Evolutionary conservation across 2,329 filamentous ascomycete genomes (phyloP), one percentile per base, ranked within the genome.

Genomic region (Macroventuria anomochaeta): DNA sequence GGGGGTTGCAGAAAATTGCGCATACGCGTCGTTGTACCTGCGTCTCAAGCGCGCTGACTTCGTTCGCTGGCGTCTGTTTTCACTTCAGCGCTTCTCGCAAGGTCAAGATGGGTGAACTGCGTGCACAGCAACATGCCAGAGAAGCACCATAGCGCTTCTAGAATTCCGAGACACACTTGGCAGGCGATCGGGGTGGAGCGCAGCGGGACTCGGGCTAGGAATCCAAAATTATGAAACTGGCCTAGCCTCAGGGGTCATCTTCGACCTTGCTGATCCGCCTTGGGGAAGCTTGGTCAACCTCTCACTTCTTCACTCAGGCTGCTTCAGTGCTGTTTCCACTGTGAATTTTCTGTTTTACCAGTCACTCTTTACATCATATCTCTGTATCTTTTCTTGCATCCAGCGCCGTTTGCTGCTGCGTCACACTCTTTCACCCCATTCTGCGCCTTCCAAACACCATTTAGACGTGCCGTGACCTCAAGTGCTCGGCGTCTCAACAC

Each of bases 281-380:
- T 66, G 61, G 57, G 48, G 62, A 62, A 55, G 60, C 62, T 65
- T 66, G 62, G 53, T 53, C 32, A 43, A 55, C 60, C 54, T 58
- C 61, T 61, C 59, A 60, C 65, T 68, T 61, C 52, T 68, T 70
- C 63, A 66, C 64, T 65, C 64, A 57, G 53, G 59, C 61, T 67
- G 67, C 65, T 56, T 74, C 69, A 69, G 62, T 62, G 54, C 55
- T 60, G 64, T 73, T 70, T 69, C 64, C 62, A 61, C 60, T 55
- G 53, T 58, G 60, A 38, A 54, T 54, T 63, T 65, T 62, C 56
- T 59, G 58, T 69, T 70, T 68, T 60, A 65, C 59, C 55, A 60
- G 63, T 67, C 69, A 53, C 56, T 71, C 69, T 62, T 63, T 69
- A 64, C 51, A 55, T 63, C 51, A 51, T 53, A 55, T 41, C 38